Evolutionary conservation across 2,329 filamentous ascomycete genomes (phyloP), one percentile per base, ranked within the genome.

Genomic region (Exophiala xenobiotica): DNA sequence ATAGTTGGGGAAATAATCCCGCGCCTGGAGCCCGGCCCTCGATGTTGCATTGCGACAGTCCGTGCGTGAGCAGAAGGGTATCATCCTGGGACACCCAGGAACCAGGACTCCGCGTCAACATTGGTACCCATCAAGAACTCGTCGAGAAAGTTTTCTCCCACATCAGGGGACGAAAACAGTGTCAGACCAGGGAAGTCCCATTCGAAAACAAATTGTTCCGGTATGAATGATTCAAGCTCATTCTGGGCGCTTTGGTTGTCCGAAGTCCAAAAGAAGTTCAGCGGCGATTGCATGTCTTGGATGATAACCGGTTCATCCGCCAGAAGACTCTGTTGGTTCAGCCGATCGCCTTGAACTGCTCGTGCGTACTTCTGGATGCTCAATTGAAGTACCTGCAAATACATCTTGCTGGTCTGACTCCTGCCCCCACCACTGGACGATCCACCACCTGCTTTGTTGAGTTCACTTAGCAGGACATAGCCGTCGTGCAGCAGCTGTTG

Each of bases 121-220:
- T 53, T 37, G n/a, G 35, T 35, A n/a, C 51, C 56, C 40, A 68
- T 49, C 12, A 68, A 64, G 47, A 76, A 70, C 50, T 77, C 70
- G 3, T 72, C 69, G 51, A 78, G 76, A 52, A 75, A 65, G 53
- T 74, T 70, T 47, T 77, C 74, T 70, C 74, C 76, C 4, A 69
- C 69, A 8, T 71, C 67, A 1, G 74, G 73, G 35, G 75, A 70
- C 60, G 76, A 76, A 59, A 75, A 74, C 35, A 81, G 48, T 67
- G 75, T 78, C 27, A 81, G 59, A 0, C 77, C 78, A 0, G 78
- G 78, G 54, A 81, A 81, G 53, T 79, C 77, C 78, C 77, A 81
- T 51, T 80, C 78, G n/a, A 78, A 75, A 0, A 79, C 71, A 54
- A 81, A 81, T 50, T 81, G 75, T 54, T 75, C 74, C 0, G 78